These are phyloP conservation scores for Biscutella laevigata DNA, from an alignment of 441 rosid species.

Conservation along the genomic window DNA sequence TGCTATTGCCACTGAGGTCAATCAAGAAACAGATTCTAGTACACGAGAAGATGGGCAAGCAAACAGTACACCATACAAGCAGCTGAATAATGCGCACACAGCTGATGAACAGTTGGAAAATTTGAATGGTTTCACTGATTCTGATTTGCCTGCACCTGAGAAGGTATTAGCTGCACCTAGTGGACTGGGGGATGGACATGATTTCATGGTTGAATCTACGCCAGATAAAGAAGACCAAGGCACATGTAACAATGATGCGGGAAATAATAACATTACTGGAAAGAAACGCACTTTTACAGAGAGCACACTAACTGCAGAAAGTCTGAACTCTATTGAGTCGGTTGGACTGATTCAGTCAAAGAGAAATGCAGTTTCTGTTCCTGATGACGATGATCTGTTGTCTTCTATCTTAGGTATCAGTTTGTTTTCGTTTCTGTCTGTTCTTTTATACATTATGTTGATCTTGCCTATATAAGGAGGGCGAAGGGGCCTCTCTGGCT, in stretches of 20 bases:
- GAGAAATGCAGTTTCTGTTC: conserved; percentile 61
- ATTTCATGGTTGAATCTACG: conserved; percentile 47
- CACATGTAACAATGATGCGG: conserved; percentile 35
- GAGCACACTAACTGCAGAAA: conserved; percentile 60
- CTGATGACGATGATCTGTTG: conserved; percentile 85
- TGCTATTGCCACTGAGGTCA: conserved; percentile 24
- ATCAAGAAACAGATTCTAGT: conserved; percentile 33
- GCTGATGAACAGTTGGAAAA: conserved; percentile 32
- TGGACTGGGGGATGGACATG: conserved; percentile 36
- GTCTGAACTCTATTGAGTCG: conserved; percentile 64
- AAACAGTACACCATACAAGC: conserved; percentile 33
- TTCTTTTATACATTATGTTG: conserved; percentile 6
- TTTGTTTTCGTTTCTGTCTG: background rate
- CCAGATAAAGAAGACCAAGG: conserved; percentile 49
- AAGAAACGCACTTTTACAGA: conserved; percentile 71
- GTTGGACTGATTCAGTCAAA: conserved; percentile 46
- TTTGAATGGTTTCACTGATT: conserved; percentile 23
- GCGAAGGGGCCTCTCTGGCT: background rate
- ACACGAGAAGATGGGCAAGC: conserved; percentile 32
- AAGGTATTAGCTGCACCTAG: conserved; percentile 60
- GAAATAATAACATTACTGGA: conserved; percentile 41
- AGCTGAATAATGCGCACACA: conserved; percentile 21
- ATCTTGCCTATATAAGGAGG: background rate
- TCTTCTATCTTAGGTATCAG: conserved; percentile 89
- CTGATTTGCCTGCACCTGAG: conserved; percentile 73